Conservation (phyloP, 1,284 basidiomycete genomes). For the Boletus semigastroideus region DNA sequence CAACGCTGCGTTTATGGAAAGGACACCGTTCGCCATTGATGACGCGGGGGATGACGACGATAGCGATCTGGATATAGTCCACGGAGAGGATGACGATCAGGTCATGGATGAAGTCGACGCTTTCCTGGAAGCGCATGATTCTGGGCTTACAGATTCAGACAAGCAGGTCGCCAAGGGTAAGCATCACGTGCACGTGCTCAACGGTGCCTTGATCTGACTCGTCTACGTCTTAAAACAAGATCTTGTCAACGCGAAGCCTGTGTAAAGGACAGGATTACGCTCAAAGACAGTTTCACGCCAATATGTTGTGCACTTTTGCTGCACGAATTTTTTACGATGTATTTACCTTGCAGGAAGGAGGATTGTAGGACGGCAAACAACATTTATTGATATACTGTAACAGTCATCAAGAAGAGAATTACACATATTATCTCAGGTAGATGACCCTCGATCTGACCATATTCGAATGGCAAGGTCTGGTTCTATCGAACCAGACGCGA, state of each 20-base stretch:
- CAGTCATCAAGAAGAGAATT: too few species aligned
- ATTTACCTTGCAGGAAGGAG: conserved; percentile 7
- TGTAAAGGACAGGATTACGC: conserved; percentile 26
- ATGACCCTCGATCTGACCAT: conserved; percentile 61
- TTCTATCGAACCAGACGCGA: conserved; percentile 82
- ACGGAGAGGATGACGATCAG: conserved; percentile 67
- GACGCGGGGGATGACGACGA: conserved; percentile 77
- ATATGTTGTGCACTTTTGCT: conserved; percentile 21
- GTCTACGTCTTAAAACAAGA: conserved; percentile 38
- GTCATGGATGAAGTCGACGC: conserved; percentile 94
- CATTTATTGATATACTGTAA: too few species aligned
- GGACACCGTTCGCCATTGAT: conserved; percentile 92
- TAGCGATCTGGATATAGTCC: conserved; percentile 66
- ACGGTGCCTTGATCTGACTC: conserved; percentile 1
- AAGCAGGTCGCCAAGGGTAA: conserved; percentile 79
- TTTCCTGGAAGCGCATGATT: conserved; percentile 88
- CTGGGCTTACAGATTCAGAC: conserved; percentile 81
- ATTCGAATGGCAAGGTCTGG: conserved; percentile 75
- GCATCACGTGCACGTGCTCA: conserved; percentile 9
- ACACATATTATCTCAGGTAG: conserved; percentile 13
- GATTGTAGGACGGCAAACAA: background rate
- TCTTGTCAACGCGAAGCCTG: conserved; percentile 62
- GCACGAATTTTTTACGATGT: conserved; percentile 6
- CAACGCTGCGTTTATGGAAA: conserved; percentile 82
- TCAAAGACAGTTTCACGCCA: background rate